phyloP scores from a whole-genome alignment of 768 basidiomycete genomes.

The Amanita thiersii region DNA sequence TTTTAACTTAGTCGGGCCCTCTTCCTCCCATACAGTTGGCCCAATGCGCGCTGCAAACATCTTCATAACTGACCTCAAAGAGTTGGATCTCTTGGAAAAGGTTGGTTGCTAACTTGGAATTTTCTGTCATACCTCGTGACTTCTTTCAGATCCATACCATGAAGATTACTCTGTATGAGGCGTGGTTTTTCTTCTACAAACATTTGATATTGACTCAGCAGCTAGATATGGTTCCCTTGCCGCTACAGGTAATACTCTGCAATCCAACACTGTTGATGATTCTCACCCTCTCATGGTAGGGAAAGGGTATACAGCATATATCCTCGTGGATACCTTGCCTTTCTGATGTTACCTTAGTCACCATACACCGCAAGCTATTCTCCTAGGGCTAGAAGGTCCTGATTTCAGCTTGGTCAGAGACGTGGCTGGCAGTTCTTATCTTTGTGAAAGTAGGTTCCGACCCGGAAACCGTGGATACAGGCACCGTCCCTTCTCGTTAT shows the following conservation, averaged over 20 bases:
- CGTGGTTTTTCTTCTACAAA: constrained; percentile 6
- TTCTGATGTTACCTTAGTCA: constrained; percentile 36
- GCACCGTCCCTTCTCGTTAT: constrained; percentile 74
- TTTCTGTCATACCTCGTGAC: neutral
- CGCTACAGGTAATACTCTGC: constrained; percentile 60
- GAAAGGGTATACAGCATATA: constrained; percentile 70
- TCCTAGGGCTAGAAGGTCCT: constrained; percentile 72
- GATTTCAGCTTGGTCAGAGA: neutral
- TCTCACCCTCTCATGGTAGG: constrained; percentile 29
- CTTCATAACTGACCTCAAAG: constrained; percentile 69
- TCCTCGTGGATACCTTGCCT: constrained; percentile 7
- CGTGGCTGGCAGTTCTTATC: neutral
- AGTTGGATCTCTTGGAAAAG: constrained; percentile 62
- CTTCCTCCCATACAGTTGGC: constrained; percentile 43
- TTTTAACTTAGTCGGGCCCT: constrained; percentile 33
- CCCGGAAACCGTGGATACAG: constrained; percentile 89
- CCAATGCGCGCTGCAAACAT: constrained; percentile 88
- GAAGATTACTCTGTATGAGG: constrained; percentile 74
- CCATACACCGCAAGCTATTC: constrained; percentile 81
- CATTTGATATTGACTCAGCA: constrained; percentile 4
- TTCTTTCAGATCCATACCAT: constrained; percentile 55
- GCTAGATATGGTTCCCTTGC: constrained; percentile 84
- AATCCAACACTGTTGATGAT: constrained; percentile 4
- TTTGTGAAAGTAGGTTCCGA: constrained; percentile 49
- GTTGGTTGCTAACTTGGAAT: constrained; percentile 21